Percentiles rank a stretch among this genome's conserved stretches.
phyloP scores from a whole-genome alignment of 768 basidiomycete genomes.

The Mycena amicta region DNA sequence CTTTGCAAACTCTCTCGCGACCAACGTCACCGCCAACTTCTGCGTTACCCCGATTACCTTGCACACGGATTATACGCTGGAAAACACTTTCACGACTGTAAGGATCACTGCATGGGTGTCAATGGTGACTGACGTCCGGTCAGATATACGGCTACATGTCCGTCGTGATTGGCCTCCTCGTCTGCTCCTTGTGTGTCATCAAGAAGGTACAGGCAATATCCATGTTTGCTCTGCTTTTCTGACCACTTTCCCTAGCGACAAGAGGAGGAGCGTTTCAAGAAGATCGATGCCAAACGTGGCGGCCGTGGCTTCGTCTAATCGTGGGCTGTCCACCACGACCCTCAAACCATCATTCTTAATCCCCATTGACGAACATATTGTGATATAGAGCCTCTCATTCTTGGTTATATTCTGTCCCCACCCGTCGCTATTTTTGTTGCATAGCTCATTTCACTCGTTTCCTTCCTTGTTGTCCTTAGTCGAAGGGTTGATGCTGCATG shows the following conservation, averaged over 20 bases:
- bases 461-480: not conserved
- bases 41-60: constrained; percentile 72
- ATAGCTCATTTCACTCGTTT: not conserved
- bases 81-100: constrained; percentile 75
- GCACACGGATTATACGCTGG: constrained; percentile 72
- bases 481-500: constrained; percentile 2
- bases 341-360: not conserved
- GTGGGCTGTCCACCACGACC: not conserved
- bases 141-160: constrained; percentile 83
- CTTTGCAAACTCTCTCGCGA: constrained; percentile 43
- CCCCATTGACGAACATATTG: not conserved
- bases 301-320: constrained; percentile 81
- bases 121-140: not conserved
- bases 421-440: not conserved
- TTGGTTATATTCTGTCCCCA: not conserved
- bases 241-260: constrained; percentile 52
- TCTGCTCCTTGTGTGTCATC: constrained; percentile 85
- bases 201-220: constrained; percentile 57
- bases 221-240: not conserved
- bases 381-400: no score
- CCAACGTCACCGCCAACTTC: constrained; percentile 49
- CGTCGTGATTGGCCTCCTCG: constrained; percentile 70
- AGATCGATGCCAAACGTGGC: constrained; percentile 87
- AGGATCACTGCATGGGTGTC: not conserved
- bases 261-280: constrained; percentile 83